Evolutionary conservation across 192 early-diverging fungal species (phyloP), one percentile per base, ranked within the genome.

Genomic region (Phycomyces nitens): DNA sequence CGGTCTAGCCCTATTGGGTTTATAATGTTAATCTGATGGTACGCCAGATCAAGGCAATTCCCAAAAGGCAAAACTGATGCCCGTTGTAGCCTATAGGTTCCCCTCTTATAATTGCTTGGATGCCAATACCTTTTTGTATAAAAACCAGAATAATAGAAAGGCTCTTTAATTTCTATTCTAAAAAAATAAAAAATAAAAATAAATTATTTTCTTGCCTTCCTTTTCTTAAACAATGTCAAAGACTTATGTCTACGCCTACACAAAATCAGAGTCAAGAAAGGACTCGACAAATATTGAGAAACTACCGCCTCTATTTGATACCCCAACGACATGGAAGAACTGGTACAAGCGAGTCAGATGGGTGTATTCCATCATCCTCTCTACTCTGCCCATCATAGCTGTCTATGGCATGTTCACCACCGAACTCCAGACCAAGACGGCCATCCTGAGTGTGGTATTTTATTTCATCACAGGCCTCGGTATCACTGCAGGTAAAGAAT

Each of bases 381-480:
- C 72, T 23, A 58, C 73, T 21, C 87, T 92, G 9, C 95, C 95
- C 21, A 57, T 95, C 43, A 73, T 94, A 39, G 90, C 89, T 34
- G 58, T 94, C 23, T 94, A 94, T 64, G 91, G 92, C 62, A 54
- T 88, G 42, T 67, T 86, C 24, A 92, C 86, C 53, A 91, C 91
- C 11, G 75, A 84, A 44, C 62, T 95, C 52, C 71, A 68, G 38
- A 50, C 55, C 23, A 84, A 89, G 77, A 98, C 95, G 3, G 67
- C 87, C 41, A 67, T 89, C 63, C 92, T 87, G 77, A 66, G 87
- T 5, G 49, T 88, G 16, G 29, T 81, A 1, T 93, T 84, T 64
- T 94, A 94, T 67, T 87, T 85, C 57, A 60, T 84, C 53, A 93
- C 93, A 11, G 94, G 92, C 0, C 75, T 94, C 41, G 94, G 95